Conservation (phyloP, 2,329 filamentous ascomycete species). For the Penicillium sp. region DNA sequence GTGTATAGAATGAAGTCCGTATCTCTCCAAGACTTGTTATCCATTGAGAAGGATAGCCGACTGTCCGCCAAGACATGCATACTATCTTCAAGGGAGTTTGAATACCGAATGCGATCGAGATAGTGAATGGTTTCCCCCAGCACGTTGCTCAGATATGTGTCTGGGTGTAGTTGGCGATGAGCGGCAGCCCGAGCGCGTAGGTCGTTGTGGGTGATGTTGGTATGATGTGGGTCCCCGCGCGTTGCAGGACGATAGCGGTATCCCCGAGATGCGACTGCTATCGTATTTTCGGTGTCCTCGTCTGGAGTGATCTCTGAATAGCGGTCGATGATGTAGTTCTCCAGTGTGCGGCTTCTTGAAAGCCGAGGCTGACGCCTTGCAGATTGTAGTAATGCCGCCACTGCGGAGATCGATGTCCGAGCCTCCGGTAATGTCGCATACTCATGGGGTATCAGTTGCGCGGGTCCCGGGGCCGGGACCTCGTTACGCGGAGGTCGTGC, state of each 20-base stretch:
- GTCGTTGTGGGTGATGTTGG: constrained; percentile 34
- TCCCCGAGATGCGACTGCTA: constrained; percentile 22
- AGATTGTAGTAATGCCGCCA: constrained; percentile 44
- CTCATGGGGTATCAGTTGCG: constrained; percentile 15
- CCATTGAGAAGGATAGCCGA: constrained; percentile 51
- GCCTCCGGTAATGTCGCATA: constrained; percentile 15
- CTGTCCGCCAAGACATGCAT: constrained; percentile 54
- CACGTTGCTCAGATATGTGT: constrained; percentile 36
- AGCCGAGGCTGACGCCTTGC: constrained; percentile 42
- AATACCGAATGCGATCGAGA: constrained; percentile 58
- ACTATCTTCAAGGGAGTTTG: constrained; percentile 55
- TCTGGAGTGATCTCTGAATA: constrained; percentile 29
- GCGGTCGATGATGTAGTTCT: constrained; percentile 42
- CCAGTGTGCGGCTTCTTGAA: constrained; percentile 40
- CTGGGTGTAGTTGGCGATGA: constrained; percentile 38
- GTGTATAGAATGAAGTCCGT: constrained; percentile 61
- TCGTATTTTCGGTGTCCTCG: constrained; percentile 27
- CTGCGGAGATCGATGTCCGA: constrained; percentile 30
- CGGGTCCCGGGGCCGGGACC: constrained; percentile 14
- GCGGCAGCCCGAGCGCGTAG: constrained; percentile 38
- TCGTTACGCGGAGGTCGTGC: constrained; percentile 30
- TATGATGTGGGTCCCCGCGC: constrained; percentile 30
- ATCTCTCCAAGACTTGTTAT: constrained; percentile 53
- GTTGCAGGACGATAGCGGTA: constrained; percentile 36
- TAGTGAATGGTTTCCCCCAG: constrained; percentile 63